A percentile compares a stretch with the other conserved stretches of the same genome.
Evolutionary conservation across 306 rosid genomes (phyloP).

Genomic region (Malus sieversii): DNA sequence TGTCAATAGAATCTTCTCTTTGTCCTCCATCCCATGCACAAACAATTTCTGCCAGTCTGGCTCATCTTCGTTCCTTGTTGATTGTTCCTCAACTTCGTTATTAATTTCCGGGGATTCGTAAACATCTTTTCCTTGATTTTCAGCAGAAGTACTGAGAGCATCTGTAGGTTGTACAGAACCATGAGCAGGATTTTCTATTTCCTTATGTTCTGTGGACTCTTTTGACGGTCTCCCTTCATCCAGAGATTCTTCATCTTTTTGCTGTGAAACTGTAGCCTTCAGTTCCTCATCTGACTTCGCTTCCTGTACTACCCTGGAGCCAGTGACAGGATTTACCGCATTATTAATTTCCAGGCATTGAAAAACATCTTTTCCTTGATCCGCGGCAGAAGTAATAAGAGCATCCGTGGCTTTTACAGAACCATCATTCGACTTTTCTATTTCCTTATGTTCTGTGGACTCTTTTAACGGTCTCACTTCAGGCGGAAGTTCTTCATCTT

Average conservation of each 20-base stretch:
- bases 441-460: conserved; percentile 4
- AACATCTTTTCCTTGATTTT: neutral
- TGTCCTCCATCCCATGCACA: conserved; percentile 56
- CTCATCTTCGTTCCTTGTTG: conserved; percentile 39
- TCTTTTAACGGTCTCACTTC: conserved; percentile 7
- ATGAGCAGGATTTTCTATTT: neutral
- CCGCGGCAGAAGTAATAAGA: neutral
- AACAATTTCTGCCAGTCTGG: conserved; percentile 77
- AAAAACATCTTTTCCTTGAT: neutral
- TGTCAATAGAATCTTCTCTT: conserved; percentile 50
- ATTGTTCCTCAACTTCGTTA: conserved; percentile 21
- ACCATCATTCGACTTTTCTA: neutral
- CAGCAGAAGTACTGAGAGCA: neutral
- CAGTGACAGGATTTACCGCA: conserved; percentile 20
- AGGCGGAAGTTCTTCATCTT: conserved; percentile 15
- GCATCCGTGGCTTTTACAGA: neutral
- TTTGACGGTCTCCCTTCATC: conserved; percentile 9
- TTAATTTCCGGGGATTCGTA: conserved; percentile 3
- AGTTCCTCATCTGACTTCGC: conserved; percentile 18
- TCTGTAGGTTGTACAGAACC: neutral
- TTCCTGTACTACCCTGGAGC: conserved; percentile 7
- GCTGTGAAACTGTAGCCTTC: conserved; percentile 9
- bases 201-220: conserved; percentile 12
- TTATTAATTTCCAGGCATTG: conserved; percentile 5
- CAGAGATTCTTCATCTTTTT: conserved; percentile 16